phyloP scores from a whole-genome alignment of 352 stramenopile genomes.

The Globisporangium orthogonon region DNA sequence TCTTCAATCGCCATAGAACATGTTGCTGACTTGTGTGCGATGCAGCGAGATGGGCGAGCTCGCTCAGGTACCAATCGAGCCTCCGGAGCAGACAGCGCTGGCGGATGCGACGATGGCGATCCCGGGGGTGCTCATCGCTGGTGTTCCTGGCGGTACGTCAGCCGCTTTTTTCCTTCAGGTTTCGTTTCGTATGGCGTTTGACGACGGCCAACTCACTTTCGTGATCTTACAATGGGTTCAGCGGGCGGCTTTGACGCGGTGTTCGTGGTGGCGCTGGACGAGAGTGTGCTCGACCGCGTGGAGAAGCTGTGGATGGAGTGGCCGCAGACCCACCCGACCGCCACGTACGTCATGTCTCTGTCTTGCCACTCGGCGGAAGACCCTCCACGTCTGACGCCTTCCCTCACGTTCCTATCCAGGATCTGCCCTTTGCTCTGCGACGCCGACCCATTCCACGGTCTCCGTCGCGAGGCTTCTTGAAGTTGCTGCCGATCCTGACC shows the following conservation, averaged over 20 bases:
- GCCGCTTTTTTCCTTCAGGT: not conserved
- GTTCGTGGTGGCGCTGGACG: conserved; percentile 86
- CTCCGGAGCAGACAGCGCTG: conserved; percentile 86
- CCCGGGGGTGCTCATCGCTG: conserved; percentile 90
- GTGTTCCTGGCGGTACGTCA: conserved; percentile 86
- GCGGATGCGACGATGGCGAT: conserved; percentile 91
- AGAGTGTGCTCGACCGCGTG: conserved; percentile 39
- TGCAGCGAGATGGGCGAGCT: conserved; percentile 81
- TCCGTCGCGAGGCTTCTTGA: not conserved
- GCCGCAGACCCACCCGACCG: conserved; percentile 33
- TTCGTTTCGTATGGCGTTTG: not conserved
- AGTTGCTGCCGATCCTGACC: too few species aligned
- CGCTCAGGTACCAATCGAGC: conserved; percentile 92
- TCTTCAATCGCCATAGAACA: not conserved
- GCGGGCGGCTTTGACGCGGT: conserved; percentile 96
- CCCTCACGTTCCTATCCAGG: conserved; percentile 12
- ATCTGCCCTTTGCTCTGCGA: conserved; percentile 71
- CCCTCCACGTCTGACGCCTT: not conserved
- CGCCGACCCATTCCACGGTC: conserved; percentile 12
- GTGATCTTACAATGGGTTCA: conserved; percentile 8
- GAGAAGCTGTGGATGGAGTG: conserved; percentile 75
- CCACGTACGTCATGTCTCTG: conserved; percentile 26
- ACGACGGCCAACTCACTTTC: not conserved
- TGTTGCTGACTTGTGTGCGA: not conserved
- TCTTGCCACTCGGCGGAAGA: not conserved